Conservation (phyloP, 2,329 filamentous ascomycete species). For the Scedosporium aurantiacum region DNA sequence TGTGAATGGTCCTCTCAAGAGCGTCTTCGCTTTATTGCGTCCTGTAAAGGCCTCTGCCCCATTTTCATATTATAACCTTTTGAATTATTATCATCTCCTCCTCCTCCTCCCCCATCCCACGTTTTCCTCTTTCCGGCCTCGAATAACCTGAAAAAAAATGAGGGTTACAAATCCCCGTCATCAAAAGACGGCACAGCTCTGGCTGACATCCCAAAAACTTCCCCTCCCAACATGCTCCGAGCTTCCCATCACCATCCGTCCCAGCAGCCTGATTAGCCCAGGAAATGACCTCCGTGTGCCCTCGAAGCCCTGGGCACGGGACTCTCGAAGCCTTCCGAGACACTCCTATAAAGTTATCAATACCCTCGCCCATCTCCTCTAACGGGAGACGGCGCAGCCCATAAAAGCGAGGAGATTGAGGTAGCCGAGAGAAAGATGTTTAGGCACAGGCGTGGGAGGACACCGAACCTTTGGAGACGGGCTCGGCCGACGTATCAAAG, state of each 20-base stretch:
- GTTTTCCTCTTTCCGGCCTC: constrained; percentile 24
- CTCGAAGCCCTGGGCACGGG: constrained; percentile 14
- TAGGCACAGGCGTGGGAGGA: constrained; percentile 26
- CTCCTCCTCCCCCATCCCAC: constrained; percentile 25
- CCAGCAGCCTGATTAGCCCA: constrained; percentile 32
- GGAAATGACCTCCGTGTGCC: constrained; percentile 22
- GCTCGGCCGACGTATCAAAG: constrained; percentile 16
- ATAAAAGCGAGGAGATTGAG: constrained; percentile 33
- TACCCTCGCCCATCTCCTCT: constrained; percentile 17
- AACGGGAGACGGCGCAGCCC: constrained; percentile 24
- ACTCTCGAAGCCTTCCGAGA: background rate
- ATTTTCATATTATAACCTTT: constrained; percentile 16
- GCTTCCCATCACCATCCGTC: constrained; percentile 24
- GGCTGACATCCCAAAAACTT: constrained; percentile 29
- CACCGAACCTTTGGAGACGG: constrained; percentile 13
- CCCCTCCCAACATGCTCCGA: constrained; percentile 27
- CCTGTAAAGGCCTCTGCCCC: background rate
- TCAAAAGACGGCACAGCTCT: constrained; percentile 25
- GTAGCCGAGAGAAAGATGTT: constrained; percentile 31
- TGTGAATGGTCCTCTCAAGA: background rate
- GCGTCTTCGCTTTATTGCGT: background rate
- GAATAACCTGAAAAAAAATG: constrained; percentile 30
- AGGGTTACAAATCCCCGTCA: constrained; percentile 28
- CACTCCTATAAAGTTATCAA: background rate
- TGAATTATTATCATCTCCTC: too few species aligned